Evolutionary conservation across 257 asterid genomes (phyloP).

Genomic region (Solanum rostratum): DNA sequence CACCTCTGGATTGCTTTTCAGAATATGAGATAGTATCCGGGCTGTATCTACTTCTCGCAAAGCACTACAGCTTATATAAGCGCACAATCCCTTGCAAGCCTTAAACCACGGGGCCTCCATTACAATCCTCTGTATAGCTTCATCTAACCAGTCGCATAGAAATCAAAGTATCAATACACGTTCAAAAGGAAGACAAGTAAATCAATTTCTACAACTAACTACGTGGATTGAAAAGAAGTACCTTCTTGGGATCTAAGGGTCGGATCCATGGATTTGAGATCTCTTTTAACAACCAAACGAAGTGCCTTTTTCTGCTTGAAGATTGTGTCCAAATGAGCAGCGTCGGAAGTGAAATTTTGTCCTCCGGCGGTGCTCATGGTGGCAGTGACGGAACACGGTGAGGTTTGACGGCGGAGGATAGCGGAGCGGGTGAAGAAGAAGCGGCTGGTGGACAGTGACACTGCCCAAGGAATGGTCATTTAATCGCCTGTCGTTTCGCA

Average conservation of each 20-base stretch:
- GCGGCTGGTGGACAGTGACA: neutral
- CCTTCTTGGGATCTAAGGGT: conserved; percentile 71
- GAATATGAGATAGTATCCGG: conserved; percentile 39
- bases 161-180: neutral
- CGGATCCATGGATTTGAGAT: conserved; percentile 79
- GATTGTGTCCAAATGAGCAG: conserved; percentile 33
- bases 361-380: conserved; percentile 40
- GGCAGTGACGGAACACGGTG: conserved; percentile 11
- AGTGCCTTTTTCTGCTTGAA: conserved; percentile 64
- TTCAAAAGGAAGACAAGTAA: neutral
- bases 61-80: conserved; percentile 77
- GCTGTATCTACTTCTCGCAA: conserved; percentile 89
- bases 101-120: conserved; percentile 93
- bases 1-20: conserved; percentile 41
- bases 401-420: neutral
- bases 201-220: neutral
- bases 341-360: neutral
- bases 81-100: conserved; percentile 69
- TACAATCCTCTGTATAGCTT: conserved; percentile 56
- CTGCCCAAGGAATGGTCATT: neutral
- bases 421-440: conserved; percentile 8
- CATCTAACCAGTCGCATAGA: conserved; percentile 35
- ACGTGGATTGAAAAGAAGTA: neutral
- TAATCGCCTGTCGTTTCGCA: neutral
- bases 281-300: conserved; percentile 54